A percentile compares a stretch with the other conserved stretches of the same genome.
Conservation (phyloP, 306 rosid species). For the Cyamopsis tetragonoloba region DNA sequence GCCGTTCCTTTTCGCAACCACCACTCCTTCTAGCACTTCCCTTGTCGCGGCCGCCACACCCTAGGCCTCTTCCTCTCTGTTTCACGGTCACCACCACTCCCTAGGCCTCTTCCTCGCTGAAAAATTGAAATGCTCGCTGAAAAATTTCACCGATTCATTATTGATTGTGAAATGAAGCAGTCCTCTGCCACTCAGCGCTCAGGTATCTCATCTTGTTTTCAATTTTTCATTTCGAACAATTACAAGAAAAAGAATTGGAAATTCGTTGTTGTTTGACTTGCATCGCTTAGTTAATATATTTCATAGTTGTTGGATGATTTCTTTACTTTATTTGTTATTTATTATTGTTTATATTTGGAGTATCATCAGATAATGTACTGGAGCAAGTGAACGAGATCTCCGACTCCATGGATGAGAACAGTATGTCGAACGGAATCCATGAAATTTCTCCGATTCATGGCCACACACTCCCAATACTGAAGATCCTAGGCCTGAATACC, state of each 20-base stretch:
- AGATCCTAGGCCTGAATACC: too few species aligned
- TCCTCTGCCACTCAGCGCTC: conserved; percentile 26
- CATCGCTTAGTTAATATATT: neutral
- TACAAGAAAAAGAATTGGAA: neutral
- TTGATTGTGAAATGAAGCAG: conserved; percentile 33
- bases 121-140: conserved; percentile 38
- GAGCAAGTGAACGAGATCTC: conserved; percentile 33
- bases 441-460: conserved; percentile 53
- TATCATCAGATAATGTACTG: conserved; percentile 31
- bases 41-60: too few species aligned
- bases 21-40: too few species aligned
- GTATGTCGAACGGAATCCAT: conserved; percentile 45
- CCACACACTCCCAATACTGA: conserved; percentile 74
- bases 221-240: neutral
- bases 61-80: too few species aligned
- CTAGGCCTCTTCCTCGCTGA: too few species aligned
- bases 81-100: too few species aligned
- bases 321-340: too few species aligned
- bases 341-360: neutral
- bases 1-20: too few species aligned
- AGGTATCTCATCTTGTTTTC: conserved; percentile 28
- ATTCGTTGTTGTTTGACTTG: neutral
- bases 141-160: conserved; percentile 23
- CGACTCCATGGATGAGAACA: conserved; percentile 42
- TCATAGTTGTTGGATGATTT: neutral